Percentiles rank a stretch among this genome's conserved stretches.
Conservation (phyloP, 352 stramenopile species). For the Elongisporangium prolatum region DNA sequence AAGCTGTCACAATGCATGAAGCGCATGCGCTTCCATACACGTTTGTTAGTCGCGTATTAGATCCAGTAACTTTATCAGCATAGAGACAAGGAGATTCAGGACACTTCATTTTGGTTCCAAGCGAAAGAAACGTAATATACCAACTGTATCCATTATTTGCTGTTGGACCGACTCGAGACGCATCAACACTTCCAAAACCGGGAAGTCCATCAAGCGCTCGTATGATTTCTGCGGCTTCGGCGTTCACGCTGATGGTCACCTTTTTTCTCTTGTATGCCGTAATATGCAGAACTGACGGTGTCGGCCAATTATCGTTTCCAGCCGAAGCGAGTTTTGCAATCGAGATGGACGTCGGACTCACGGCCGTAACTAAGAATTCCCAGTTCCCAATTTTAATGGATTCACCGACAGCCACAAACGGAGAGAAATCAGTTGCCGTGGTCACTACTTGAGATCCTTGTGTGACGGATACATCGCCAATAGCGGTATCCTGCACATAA, state of each 20-base stretch:
- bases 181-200: slow-evolving; percentile 51
- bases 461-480: slow-evolving; percentile 58
- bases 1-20: slow-evolving; percentile 34
- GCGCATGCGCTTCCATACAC: slow-evolving; percentile 35
- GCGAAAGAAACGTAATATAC: slow-evolving; percentile 66
- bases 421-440: slow-evolving; percentile 41
- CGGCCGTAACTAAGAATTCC: slow-evolving; percentile 38
- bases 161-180: slow-evolving; percentile 52
- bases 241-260: slow-evolving; percentile 40
- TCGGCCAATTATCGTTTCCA: slow-evolving; percentile 30
- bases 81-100: slow-evolving; percentile 52
- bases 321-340: slow-evolving; percentile 23
- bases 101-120: slow-evolving; percentile 41
- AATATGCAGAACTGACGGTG: slow-evolving; percentile 29
- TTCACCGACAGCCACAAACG: slow-evolving; percentile 28
- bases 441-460: slow-evolving; percentile 22
- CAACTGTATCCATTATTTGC: slow-evolving; percentile 54
- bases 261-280: slow-evolving; percentile 72
- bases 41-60: slow-evolving; percentile 26
- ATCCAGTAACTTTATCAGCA: slow-evolving; percentile 45
- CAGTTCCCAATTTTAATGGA: slow-evolving; percentile 51
- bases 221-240: slow-evolving; percentile 48
- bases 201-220: slow-evolving; percentile 33
- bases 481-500: slow-evolving; percentile 49
- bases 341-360: slow-evolving; percentile 23